These are phyloP conservation scores for Helichrysum umbraculigerum DNA, from an alignment of 129 eudicot species.

Conservation along the genomic window DNA sequence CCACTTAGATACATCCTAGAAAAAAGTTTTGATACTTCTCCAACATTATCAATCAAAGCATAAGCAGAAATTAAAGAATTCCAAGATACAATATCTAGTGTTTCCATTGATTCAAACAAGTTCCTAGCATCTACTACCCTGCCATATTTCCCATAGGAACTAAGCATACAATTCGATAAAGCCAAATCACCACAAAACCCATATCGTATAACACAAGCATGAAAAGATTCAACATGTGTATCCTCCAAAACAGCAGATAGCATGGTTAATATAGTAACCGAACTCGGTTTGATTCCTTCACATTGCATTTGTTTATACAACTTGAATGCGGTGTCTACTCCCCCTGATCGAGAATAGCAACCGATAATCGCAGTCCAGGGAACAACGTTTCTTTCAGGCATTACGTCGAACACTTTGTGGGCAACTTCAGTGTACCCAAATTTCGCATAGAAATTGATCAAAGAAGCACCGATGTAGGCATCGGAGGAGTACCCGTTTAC, in stretches of 20 bases:
- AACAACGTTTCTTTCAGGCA: conserved; percentile 76
- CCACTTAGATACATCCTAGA: conserved; percentile 52
- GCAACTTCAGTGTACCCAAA: conserved; percentile 46
- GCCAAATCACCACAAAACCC: conserved; percentile 51
- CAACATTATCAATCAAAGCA: conserved; percentile 45
- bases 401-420: conserved; percentile 64
- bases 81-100: conserved; percentile 76
- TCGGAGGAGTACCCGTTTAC: conserved; percentile 66
- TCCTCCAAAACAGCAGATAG: conserved; percentile 55
- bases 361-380: conserved; percentile 92
- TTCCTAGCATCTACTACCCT: conserved; percentile 57
- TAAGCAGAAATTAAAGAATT: conserved; percentile 77
- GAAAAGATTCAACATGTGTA: conserved; percentile 48
- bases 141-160: conserved; percentile 64
- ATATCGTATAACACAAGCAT: conserved; percentile 43
- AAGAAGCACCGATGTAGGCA: conserved; percentile 63
- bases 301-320: conserved; percentile 57
- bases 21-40: conserved; percentile 44
- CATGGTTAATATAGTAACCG: conserved; percentile 66
- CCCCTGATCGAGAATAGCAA: conserved; percentile 59
- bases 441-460: conserved; percentile 60
- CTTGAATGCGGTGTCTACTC: conserved; percentile 39
- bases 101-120: conserved; percentile 59
- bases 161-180: conserved; percentile 59
- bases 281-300: conserved; percentile 68